Conservation (phyloP, 495 filamentous ascomycete genomes). For the Penicillium egyptiacum region DNA sequence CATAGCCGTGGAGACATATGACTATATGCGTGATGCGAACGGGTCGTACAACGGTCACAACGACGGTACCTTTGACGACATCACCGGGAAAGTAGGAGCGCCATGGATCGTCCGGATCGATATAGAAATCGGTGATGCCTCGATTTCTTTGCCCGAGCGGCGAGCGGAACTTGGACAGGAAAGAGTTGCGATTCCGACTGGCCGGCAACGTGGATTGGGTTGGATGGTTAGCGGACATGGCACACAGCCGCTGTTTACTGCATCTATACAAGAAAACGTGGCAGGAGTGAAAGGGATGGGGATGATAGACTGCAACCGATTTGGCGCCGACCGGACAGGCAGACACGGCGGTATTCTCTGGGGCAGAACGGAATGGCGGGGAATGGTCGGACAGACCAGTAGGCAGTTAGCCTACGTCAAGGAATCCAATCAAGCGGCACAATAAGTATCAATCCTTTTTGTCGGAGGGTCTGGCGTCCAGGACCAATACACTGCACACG, state of each 20-base stretch:
- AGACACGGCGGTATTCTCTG: neutral
- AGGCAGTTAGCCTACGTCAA: slow-evolving; percentile 15
- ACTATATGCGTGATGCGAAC: slow-evolving; percentile 88
- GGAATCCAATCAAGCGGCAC: slow-evolving; percentile 19
- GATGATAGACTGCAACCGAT: slow-evolving; percentile 12
- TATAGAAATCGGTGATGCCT: slow-evolving; percentile 77
- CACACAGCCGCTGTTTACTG: slow-evolving; percentile 37
- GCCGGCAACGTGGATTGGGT: slow-evolving; percentile 39
- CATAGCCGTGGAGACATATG: slow-evolving; percentile 81
- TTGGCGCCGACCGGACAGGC: slow-evolving; percentile 8
- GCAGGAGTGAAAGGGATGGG: slow-evolving; percentile 12
- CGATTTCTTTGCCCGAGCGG: slow-evolving; percentile 67
- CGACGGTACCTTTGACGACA: slow-evolving; percentile 67
- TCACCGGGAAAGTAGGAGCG: slow-evolving; percentile 76
- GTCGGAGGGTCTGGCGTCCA: slow-evolving; percentile 12
- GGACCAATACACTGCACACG: slow-evolving; percentile 12
- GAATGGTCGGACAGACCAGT: slow-evolving; percentile 5
- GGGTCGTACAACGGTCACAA: slow-evolving; percentile 77
- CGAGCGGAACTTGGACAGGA: slow-evolving; percentile 59
- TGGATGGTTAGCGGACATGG: slow-evolving; percentile 50
- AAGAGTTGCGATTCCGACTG: slow-evolving; percentile 49
- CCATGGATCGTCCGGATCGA: slow-evolving; percentile 77
- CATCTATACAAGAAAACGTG: slow-evolving; percentile 40
- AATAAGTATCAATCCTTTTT: slow-evolving; percentile 15
- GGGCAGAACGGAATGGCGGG: slow-evolving; percentile 8